Evolutionary conservation across 2,329 filamentous ascomycete genomes (phyloP), one percentile per base, ranked within the genome.

Genomic region (Arthrobotrys megalospora): DNA sequence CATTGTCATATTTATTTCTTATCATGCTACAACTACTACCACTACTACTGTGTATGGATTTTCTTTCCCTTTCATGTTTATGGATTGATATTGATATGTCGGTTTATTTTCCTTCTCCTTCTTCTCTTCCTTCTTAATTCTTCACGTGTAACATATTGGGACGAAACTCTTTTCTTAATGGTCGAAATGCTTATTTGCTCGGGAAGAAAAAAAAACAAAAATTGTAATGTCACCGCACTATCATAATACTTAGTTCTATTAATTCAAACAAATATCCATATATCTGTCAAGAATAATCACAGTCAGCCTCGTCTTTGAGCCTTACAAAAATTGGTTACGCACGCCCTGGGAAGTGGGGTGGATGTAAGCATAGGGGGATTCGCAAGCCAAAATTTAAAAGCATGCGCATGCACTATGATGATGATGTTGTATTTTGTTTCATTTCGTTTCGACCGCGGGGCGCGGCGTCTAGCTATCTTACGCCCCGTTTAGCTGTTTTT

Each of bases 71-170:
- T 53, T 53, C 6, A n/a, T 53, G 48, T 53, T 53, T 21, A 34
- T 34, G 41, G 36, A 14, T 38, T 38, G 8, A 38, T 38, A 53
- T 53, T 53, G 19, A 53, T 34, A 32, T 41, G 14, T n/a, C 10
- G 32, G 28, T 6, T 16, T 38, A 41, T 7, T 24, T 55, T 45
- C n/a, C 58, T 70, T 60, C 21, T 43, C 3, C 34, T 67, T 36
- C 14, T 67, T 58, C 28, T 58, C 24, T 36, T 36, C 19, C n/a
- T 48, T 52, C 7, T 1, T 11, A 41, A 24, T 52, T 50, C 11
- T 58, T 60, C 52, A 58, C 41, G 28, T 73, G 60, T 73, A 66
- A 66, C 24, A 66, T 73, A 65, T 66, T 62, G n/a, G 28, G 16
- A 45, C 10, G 14, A n/a, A 19, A 5, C 10, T 5, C 14, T 53